A percentile compares a stretch with the other conserved stretches of the same genome.
phyloP scores from a whole-genome alignment of 805 yeast genomes.

The Wickerhamiella azyma region DNA sequence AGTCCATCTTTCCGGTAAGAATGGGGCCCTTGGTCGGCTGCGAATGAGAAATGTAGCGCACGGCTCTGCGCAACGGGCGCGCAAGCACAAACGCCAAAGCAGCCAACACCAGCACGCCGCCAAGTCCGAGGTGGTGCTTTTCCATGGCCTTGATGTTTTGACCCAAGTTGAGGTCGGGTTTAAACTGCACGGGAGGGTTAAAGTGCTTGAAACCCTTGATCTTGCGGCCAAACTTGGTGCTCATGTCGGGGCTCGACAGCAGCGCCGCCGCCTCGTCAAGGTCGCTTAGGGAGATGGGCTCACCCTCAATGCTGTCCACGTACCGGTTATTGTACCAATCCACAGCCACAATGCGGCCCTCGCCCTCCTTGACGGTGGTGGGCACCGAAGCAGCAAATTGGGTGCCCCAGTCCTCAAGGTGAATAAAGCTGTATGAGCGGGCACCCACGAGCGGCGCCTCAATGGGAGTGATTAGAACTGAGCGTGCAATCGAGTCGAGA shows the following conservation, averaged over 20 bases:
- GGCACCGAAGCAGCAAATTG: slow-evolving; percentile 11
- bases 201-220: background rate
- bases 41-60: background rate
- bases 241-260: background rate
- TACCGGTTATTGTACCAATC: slow-evolving; percentile 17
- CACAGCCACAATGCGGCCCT: slow-evolving; percentile 12
- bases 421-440: slow-evolving; percentile 14
- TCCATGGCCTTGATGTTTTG: slow-evolving; percentile 1
- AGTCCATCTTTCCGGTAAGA: slow-evolving; percentile 7
- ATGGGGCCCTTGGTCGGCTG: background rate
- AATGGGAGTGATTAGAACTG: slow-evolving; percentile 12
- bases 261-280: background rate
- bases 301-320: slow-evolving; percentile 7
- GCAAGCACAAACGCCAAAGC: background rate
- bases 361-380: slow-evolving; percentile 6
- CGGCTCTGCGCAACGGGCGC: background rate
- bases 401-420: slow-evolving; percentile 8
- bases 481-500: slow-evolving; percentile 12
- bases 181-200: background rate
- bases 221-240: background rate
- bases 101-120: background rate
- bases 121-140: background rate
- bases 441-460: slow-evolving; percentile 13
- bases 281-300: background rate
- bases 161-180: slow-evolving; percentile 6